Evolutionary conservation across 306 rosid species (phyloP), one percentile per base, ranked within the genome.

Genomic region (Casuarina equisetifolia): DNA sequence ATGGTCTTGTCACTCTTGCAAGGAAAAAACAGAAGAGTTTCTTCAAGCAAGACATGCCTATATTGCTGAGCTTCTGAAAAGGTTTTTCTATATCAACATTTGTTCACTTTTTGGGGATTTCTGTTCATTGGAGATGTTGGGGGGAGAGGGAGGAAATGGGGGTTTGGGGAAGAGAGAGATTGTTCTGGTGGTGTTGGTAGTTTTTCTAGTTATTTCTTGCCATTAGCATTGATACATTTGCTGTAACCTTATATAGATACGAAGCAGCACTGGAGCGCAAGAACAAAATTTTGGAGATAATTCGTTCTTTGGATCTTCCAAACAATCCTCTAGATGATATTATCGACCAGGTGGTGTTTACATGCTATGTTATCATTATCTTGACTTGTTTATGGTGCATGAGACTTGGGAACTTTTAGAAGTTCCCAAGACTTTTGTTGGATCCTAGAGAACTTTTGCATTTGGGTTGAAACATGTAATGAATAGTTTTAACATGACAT

Each of bases 241-340:
- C 58, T 66, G 42, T 85, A 81, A 75, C 79, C 70, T 79, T 82
- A 44, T 48, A 51, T 85, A 95, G 99, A 96, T 90, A 89, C 81
- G 97, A 95, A 68, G 85, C 87, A 3, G 97, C 99, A 69, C 74
- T 84, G 82, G 94, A 86, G 76, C 97, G 97, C 25, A 95, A 86
- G 90, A 86, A 86, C 67, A 85, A 90, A 67, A 86, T 92, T 55
- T 74, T 89, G 85, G 91, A 84, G 79, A 88, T 91, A 36, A 83
- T 95, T 81, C 97, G 99, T 78, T 76, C 97, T 16, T 84, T 95
- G 93, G 87, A 85, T 87, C 97, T 95, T 82, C 99, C 99, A 49
- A 92, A 92, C 79, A 95, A 95, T 84, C 99, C 99, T 75, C 79
- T 95, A 87, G 99, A 95, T 80, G 99, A 95, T 84, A 90, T 95